Evolutionary conservation across 2,329 filamentous ascomycete species (phyloP).

Genomic region (Penicillium nordicum): DNA sequence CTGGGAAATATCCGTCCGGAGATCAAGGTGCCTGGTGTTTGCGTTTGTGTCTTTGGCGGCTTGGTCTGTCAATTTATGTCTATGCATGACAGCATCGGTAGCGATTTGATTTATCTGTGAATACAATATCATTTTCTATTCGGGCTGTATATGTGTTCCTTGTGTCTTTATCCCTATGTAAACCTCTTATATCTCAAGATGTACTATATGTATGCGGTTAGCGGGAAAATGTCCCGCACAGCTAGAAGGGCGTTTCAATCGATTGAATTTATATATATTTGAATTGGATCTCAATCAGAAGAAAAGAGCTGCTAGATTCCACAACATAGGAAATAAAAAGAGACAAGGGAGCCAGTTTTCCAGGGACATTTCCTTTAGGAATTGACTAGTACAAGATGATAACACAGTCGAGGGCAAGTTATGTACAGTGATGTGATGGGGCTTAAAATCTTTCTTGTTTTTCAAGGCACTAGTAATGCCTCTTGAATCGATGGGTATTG

Average conservation of each 20-base stretch:
- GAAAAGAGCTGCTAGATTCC: constrained; percentile 27
- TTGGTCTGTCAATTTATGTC: constrained; percentile 25
- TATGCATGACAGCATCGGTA: constrained; percentile 27
- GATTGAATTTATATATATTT: constrained; percentile 8
- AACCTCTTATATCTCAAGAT: neutral
- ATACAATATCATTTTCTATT: constrained; percentile 24
- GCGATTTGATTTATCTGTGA: constrained; percentile 29
- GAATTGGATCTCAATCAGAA: constrained; percentile 14
- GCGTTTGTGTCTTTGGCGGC: constrained; percentile 24
- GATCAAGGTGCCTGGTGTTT: constrained; percentile 28
- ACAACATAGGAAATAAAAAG: constrained; percentile 28
- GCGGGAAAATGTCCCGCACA: neutral
- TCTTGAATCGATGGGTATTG: constrained; percentile 9
- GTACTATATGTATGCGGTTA: neutral
- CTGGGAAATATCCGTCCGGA: constrained; percentile 29
- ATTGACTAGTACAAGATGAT: constrained; percentile 33
- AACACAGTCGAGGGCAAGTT: constrained; percentile 27
- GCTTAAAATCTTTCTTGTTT: constrained; percentile 16
- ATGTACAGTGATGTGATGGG: constrained; percentile 32
- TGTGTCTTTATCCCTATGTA: neutral
- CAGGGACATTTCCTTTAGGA: constrained; percentile 20
- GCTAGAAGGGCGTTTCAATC: neutral
- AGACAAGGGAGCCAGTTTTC: constrained; percentile 22
- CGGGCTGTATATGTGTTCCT: constrained; percentile 6
- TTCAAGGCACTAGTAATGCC: constrained; percentile 14